These are phyloP conservation scores for Oryza glaberrima DNA, from an alignment of 176 grass and related monocot genomes.

Conservation along the genomic window DNA sequence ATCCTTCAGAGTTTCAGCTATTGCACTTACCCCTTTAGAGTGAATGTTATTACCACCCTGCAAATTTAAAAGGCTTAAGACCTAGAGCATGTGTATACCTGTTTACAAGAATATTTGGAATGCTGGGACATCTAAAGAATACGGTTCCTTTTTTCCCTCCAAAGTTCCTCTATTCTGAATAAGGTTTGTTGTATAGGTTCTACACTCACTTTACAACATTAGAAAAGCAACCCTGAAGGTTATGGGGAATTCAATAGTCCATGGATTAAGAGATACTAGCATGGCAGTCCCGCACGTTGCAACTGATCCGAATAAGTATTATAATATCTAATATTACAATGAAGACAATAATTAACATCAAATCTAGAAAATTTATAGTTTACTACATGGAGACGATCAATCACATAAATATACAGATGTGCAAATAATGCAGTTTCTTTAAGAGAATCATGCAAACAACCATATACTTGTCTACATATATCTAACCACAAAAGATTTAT, in stretches of 20 bases:
- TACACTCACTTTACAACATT: background rate
- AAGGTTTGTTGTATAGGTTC: background rate
- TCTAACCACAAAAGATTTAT: background rate
- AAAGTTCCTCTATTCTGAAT: background rate
- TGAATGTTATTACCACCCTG: slow-evolving; percentile 99
- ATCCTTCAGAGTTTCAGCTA: slow-evolving; percentile 88
- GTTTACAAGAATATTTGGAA: slow-evolving; percentile 6
- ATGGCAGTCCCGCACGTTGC: background rate
- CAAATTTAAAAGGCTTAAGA: slow-evolving; percentile 38
- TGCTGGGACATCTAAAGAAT: slow-evolving; percentile 3
- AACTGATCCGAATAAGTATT: background rate
- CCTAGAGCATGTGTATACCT: background rate
- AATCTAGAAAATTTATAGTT: background rate
- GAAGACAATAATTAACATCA: background rate
- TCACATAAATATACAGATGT: background rate
- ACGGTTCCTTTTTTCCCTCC: background rate
- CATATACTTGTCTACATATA: background rate
- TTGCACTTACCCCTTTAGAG: slow-evolving; percentile 68
- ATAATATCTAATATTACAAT: background rate
- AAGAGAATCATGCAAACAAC: background rate
- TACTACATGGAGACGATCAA: background rate
- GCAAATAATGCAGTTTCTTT: background rate
- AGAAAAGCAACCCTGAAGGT: background rate
- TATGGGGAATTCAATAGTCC: background rate
- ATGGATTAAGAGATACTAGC: background rate